phyloP scores from a whole-genome alignment of 495 filamentous ascomycete species.

The Beverwykella pulmonaria region DNA sequence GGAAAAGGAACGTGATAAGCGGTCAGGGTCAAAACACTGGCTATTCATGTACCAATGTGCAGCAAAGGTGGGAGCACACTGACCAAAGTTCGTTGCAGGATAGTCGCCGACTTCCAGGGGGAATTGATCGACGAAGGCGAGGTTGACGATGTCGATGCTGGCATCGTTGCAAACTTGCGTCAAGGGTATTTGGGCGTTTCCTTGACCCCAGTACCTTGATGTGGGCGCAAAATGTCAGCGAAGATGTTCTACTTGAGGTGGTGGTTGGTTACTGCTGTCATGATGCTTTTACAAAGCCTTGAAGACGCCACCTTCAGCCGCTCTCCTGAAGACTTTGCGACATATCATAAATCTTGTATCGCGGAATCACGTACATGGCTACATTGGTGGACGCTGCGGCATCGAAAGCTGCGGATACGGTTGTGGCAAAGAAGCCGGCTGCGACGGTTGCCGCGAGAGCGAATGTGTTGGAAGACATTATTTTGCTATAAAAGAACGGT shows the following conservation, averaged over 20 bases:
- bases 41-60: background rate
- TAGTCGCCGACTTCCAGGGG: slow-evolving; percentile 60
- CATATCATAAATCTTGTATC: no score
- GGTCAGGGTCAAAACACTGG: background rate
- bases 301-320: no score
- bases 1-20: background rate
- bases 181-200: slow-evolving; percentile 51
- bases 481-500: slow-evolving; percentile 10
- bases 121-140: slow-evolving; percentile 68
- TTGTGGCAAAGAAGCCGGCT: slow-evolving; percentile 19
- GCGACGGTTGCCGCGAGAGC: slow-evolving; percentile 10
- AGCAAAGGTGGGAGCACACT: background rate
- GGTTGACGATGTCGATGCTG: slow-evolving; percentile 65
- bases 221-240: no score
- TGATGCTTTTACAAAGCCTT: no score
- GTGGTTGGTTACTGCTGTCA: no score
- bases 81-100: slow-evolving; percentile 65
- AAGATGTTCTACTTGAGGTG: no score
- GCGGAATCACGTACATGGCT: no score
- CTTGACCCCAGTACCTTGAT: slow-evolving; percentile 62
- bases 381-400: slow-evolving; percentile 48
- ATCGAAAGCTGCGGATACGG: slow-evolving; percentile 37
- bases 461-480: slow-evolving; percentile 32
- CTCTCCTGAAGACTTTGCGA: no score
- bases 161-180: slow-evolving; percentile 60